Evolutionary conservation across 768 basidiomycete species (phyloP), one percentile per base, ranked within the genome.

Genomic region (Pulveroboletus ravenelii): DNA sequence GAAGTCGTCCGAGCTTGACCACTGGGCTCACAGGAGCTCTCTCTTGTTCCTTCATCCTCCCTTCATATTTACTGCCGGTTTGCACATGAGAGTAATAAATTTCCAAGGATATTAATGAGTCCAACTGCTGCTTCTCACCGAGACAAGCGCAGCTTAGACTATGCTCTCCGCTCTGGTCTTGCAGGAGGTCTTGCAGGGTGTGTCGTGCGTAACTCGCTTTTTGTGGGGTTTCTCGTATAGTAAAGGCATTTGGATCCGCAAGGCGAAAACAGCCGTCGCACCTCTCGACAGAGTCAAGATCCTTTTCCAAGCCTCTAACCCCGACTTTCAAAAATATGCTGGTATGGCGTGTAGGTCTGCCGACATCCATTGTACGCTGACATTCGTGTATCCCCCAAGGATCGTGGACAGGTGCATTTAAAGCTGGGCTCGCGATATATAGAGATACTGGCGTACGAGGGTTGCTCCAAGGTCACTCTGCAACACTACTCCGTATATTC

Each of bases 231-330:
- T 20, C 49, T 44, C 23, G 53, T 48, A 31, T 54, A 36, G 41
- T 35, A 4, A 56, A 29, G 8, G 34, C 45, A 42, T 55, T 61
- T 35, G 52, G 12, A 23, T 41, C 15, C 10, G 27, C 38, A 56
- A 95, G 94, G 93, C 93, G 43, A 95, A 95, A 72, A 92, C 93
- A 12, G 86, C 85, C 30, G 90, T 96, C 39, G 96, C 96, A 17
- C 96, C 96, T 4, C 78, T 99, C 43, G 96, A 99, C 68, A 78
- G 96, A 65, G 94, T 99, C 59, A 99, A 99, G 74, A 99, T 99
- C 61, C 84, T 99, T 43, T 96, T 98, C 65, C 95, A 99, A 68
- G 92, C 96, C 1, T 91, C 91, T 7, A 96, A 95, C 68, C 89
- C 89, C 8, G 95, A 98, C 51, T 99, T 89, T 65, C 79, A 82